These are phyloP conservation scores for Hypomontagnella submonticulosa DNA, from an alignment of 495 filamentous ascomycete species.

Conservation along the genomic window DNA sequence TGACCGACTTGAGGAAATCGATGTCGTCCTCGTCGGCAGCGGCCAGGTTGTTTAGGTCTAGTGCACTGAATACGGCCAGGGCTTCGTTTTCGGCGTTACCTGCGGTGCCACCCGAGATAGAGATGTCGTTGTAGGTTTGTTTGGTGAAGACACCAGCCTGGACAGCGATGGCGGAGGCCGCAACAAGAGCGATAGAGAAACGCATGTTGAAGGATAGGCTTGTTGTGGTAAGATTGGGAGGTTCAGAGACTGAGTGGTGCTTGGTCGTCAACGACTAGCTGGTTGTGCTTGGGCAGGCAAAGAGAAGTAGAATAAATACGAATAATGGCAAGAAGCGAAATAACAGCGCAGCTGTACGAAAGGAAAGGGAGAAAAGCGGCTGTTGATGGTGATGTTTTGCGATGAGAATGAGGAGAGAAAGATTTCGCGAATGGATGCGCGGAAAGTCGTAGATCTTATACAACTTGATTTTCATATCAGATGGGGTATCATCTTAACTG, in stretches of 20 bases:
- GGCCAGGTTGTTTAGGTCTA: constrained; percentile 53
- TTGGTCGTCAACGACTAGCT: constrained; percentile 30
- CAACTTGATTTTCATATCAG: constrained; percentile 37
- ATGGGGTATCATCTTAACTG: constrained; percentile 35
- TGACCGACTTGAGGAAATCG: constrained; percentile 54
- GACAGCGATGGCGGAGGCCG: constrained; percentile 33
- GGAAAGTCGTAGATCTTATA: constrained; percentile 46
- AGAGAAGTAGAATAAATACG: constrained; percentile 29
- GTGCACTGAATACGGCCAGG: constrained; percentile 44
- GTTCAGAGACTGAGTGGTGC: constrained; percentile 8
- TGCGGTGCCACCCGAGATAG: constrained; percentile 55
- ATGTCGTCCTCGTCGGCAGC: constrained; percentile 51
- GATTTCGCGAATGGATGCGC: constrained; percentile 12
- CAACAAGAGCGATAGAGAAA: constrained; percentile 44
- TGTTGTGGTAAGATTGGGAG: neutral
- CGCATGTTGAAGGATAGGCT: constrained; percentile 41
- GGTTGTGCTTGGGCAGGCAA: constrained; percentile 12
- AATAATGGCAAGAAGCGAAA: constrained; percentile 42
- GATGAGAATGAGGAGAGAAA: constrained; percentile 44
- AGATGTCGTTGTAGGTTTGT: constrained; percentile 49
- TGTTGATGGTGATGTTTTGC: constrained; percentile 44
- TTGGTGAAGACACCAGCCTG: constrained; percentile 47
- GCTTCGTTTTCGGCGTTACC: constrained; percentile 58
- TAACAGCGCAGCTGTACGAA: constrained; percentile 50
- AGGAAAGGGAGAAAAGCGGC: constrained; percentile 39